Conservation (phyloP, 75 land plant species). For the Picea sitchensis region DNA sequence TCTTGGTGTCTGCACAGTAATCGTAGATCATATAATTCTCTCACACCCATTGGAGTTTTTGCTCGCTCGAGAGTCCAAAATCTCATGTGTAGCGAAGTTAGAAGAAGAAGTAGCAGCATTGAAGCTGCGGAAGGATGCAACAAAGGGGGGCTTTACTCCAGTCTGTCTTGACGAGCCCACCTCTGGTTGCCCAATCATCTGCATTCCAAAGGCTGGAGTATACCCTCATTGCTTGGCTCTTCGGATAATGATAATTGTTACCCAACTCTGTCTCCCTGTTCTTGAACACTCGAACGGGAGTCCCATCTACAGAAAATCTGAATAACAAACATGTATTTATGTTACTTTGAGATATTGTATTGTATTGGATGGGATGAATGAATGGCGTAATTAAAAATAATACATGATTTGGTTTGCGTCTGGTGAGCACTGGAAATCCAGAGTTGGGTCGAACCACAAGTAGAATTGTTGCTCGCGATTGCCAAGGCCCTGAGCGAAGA, state of each 20-base stretch:
- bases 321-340: neutral
- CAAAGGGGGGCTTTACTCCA: constrained; percentile 22
- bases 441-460: constrained; percentile 57
- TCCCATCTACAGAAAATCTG: constrained; percentile 51
- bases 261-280: constrained; percentile 23
- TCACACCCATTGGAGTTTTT: constrained; percentile 8
- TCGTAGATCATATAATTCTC: constrained; percentile 33
- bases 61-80: neutral
- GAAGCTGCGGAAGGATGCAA: constrained; percentile 12
- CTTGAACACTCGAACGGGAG: constrained; percentile 40
- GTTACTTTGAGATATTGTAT: no score
- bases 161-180: constrained; percentile 22
- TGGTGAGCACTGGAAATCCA: no score
- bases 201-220: constrained; percentile 45
- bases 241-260: constrained; percentile 10
- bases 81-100: neutral
- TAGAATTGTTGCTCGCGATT: no score
- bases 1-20: constrained; percentile 24
- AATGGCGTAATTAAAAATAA: neutral
- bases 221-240: constrained; percentile 33
- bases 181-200: constrained; percentile 28
- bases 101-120: neutral
- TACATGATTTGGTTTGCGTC: constrained; percentile 47
- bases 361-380: neutral
- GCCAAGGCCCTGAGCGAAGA: no score